Evolutionary conservation across 1,284 basidiomycete species (phyloP).

Genomic region (Fomitopsis palustris): DNA sequence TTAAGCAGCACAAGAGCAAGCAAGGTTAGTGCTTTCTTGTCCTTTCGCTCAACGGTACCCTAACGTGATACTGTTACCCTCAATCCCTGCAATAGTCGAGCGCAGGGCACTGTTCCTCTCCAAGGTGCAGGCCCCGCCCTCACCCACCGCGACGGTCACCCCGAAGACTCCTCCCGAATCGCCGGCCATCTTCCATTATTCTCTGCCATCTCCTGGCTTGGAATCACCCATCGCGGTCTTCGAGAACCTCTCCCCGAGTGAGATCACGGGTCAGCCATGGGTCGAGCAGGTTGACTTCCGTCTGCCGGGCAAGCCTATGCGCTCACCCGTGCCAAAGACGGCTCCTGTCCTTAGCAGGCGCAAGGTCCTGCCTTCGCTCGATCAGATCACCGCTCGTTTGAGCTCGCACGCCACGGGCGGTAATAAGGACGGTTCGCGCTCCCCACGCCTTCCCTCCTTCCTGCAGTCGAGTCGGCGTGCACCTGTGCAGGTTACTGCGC

Average conservation of each 20-base stretch:
- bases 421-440: slow-evolving; percentile 19
- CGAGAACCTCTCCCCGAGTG: slow-evolving; percentile 43
- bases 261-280: slow-evolving; percentile 41
- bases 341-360: slow-evolving; percentile 15
- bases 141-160: slow-evolving; percentile 49
- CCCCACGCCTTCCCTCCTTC: slow-evolving; percentile 44
- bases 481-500: slow-evolving; percentile 12
- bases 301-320: slow-evolving; percentile 29
- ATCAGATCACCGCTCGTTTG: slow-evolving; percentile 68
- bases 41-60: background rate
- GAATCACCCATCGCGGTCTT: slow-evolving; percentile 60
- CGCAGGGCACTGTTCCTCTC: slow-evolving; percentile 72
- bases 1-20: slow-evolving; percentile 70
- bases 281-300: slow-evolving; percentile 68
- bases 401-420: slow-evolving; percentile 28
- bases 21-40: slow-evolving; percentile 48
- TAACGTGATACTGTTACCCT: slow-evolving; percentile 3
- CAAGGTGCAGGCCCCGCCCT: slow-evolving; percentile 64
- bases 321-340: slow-evolving; percentile 13
- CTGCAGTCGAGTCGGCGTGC: slow-evolving; percentile 27
- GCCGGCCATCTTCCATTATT: slow-evolving; percentile 65
- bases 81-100: slow-evolving; percentile 44
- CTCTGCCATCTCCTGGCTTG: slow-evolving; percentile 63
- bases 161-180: slow-evolving; percentile 70
- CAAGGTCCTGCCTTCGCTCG: slow-evolving; percentile 59